A percentile compares a stretch with the other conserved stretches of the same genome.
These are phyloP conservation scores for Sugiyamaella xylanicola DNA, from an alignment of 1,139 yeast genomes.

Conservation along the genomic window DNA sequence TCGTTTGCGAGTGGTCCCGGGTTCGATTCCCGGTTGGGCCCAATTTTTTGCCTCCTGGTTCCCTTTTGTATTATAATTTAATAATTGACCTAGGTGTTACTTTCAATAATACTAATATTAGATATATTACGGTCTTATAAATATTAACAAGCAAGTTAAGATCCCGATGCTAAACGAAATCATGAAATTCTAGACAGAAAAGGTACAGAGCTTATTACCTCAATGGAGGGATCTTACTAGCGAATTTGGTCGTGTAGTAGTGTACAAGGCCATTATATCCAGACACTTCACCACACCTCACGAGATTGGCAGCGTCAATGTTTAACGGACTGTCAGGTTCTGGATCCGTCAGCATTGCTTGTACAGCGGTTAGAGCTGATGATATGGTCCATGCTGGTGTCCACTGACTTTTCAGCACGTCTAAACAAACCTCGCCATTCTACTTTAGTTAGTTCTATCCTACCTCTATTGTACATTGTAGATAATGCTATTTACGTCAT, in stretches of 20 bases:
- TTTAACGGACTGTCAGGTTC: conserved; percentile 87
- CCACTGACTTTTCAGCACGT: conserved; percentile 72
- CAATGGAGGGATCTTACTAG: neutral
- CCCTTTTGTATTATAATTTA: neutral
- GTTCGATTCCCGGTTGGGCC: conserved; percentile 21
- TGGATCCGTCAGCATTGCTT: conserved; percentile 69
- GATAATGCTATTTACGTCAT: too few relatives aligned
- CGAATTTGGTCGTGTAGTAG: conserved; percentile 55
- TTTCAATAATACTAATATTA: too few relatives aligned
- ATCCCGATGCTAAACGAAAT: neutral
- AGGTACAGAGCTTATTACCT: neutral
- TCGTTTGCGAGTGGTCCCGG: conserved; percentile 16
- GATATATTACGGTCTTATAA: neutral
- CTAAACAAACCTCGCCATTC: conserved; percentile 85
- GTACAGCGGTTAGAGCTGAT: conserved; percentile 69
- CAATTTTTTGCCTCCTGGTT: conserved; percentile 3
- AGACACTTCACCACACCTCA: conserved; percentile 55
- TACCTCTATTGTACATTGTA: too few relatives aligned
- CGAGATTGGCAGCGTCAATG: conserved; percentile 80
- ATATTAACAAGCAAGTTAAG: too few relatives aligned
- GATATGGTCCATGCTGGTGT: conserved; percentile 86
- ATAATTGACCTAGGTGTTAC: neutral
- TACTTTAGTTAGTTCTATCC: too few relatives aligned
- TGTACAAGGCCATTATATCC: conserved; percentile 66
- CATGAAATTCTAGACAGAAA: neutral